These are phyloP conservation scores for Suhomyces sp. DNA, from an alignment of 805 yeast genomes.

Conservation along the genomic window DNA sequence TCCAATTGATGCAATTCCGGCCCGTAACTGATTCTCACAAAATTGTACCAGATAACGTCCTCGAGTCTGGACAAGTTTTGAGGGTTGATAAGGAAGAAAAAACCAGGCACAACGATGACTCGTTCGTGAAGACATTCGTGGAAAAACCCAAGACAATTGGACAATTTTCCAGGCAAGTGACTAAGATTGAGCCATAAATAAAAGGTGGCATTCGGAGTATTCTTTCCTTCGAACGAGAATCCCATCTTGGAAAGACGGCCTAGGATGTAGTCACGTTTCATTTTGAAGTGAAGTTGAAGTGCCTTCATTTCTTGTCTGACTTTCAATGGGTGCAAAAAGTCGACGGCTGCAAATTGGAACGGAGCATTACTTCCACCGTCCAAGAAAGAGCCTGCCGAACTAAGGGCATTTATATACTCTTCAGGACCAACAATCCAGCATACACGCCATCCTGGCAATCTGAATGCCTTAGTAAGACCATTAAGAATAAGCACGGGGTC, in stretches of 20 bases:
- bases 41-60: constrained; percentile 59
- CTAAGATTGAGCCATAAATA: constrained; percentile 58
- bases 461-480: constrained; percentile 59
- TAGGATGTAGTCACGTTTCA: constrained; percentile 56
- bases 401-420: constrained; percentile 51
- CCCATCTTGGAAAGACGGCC: constrained; percentile 52
- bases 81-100: constrained; percentile 60
- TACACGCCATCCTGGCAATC: constrained; percentile 64
- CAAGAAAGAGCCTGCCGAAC: constrained; percentile 57
- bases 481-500: constrained; percentile 61
- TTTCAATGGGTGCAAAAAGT: constrained; percentile 49
- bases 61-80: constrained; percentile 44
- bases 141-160: constrained; percentile 59
- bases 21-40: constrained; percentile 57
- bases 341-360: constrained; percentile 58
- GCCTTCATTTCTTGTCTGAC: constrained; percentile 56
- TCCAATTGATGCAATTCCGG: constrained; percentile 52
- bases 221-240: constrained; percentile 41
- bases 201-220: constrained; percentile 56
- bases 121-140: constrained; percentile 61
- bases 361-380: constrained; percentile 65
- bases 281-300: constrained; percentile 53
- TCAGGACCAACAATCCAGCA: constrained; percentile 66
- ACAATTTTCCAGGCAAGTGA: constrained; percentile 53
- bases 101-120: constrained; percentile 61